A percentile compares a stretch with the other conserved stretches of the same genome.
Conservation (phyloP, 2,329 filamentous ascomycete genomes). For the Arachnopeziza araneosa region DNA sequence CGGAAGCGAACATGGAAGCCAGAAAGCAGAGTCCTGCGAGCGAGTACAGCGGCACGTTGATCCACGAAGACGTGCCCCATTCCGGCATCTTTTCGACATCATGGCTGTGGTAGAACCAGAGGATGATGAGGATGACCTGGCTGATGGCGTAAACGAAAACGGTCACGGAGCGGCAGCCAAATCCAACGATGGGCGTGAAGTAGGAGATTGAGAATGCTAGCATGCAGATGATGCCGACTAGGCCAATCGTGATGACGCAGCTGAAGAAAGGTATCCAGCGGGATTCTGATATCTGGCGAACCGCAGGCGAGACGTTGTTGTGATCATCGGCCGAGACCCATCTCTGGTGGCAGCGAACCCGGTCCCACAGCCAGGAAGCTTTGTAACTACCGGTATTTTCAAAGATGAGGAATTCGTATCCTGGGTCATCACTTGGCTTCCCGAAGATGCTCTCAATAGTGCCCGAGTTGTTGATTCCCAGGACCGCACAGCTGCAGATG, state of each 20-base stretch:
- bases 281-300: background rate
- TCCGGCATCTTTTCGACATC: background rate
- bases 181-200: slow-evolving; percentile 5
- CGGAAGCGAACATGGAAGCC: slow-evolving; percentile 1
- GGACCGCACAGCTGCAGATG: slow-evolving; percentile 1
- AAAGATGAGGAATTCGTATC: background rate
- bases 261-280: background rate
- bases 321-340: background rate
- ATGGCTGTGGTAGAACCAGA: slow-evolving; percentile 4
- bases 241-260: background rate
- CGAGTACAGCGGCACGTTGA: slow-evolving; percentile 2
- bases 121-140: slow-evolving; percentile 2
- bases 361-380: slow-evolving; percentile 1
- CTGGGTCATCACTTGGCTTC: background rate
- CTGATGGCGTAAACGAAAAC: background rate
- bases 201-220: slow-evolving; percentile 2
- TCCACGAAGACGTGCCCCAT: background rate
- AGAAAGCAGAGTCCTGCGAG: background rate
- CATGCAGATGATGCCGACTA: background rate
- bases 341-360: slow-evolving; percentile 1
- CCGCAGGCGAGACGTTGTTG: background rate
- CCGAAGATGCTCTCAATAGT: slow-evolving; percentile 3
- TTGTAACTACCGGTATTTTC: background rate
- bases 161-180: slow-evolving; percentile 3
- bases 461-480: background rate